Evolutionary conservation across 169 alveolate genomes (phyloP).

Genomic region (Plasmodium blacklocki): DNA sequence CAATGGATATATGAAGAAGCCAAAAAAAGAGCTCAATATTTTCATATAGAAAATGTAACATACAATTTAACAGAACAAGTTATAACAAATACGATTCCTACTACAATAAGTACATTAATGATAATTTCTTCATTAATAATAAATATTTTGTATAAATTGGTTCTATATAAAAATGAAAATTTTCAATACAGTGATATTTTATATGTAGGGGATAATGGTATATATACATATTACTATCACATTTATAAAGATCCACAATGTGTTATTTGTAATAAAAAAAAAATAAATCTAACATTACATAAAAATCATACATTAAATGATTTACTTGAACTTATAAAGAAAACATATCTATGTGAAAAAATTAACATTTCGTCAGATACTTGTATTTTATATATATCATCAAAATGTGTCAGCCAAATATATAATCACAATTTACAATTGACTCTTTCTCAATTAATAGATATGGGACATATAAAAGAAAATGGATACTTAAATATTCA

Average conservation of each 20-base stretch:
- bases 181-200: slow-evolving; percentile 33
- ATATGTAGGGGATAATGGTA: slow-evolving; percentile 52
- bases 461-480: slow-evolving; percentile 18
- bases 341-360: slow-evolving; percentile 2
- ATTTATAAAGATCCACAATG: slow-evolving; percentile 26
- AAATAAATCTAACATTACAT: slow-evolving; percentile 2
- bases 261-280: slow-evolving; percentile 36
- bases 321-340: background rate
- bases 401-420: slow-evolving; percentile 4
- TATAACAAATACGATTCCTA: slow-evolving; percentile 33
- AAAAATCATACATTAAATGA: slow-evolving; percentile 12
- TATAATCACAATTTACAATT: slow-evolving; percentile 7
- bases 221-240: slow-evolving; percentile 30
- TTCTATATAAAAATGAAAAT: background rate
- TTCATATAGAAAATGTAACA: slow-evolving; percentile 21
- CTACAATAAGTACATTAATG: slow-evolving; percentile 40
- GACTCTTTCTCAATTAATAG: slow-evolving; percentile 34
- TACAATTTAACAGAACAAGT: slow-evolving; percentile 46
- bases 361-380: slow-evolving; percentile 32
- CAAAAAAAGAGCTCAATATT: slow-evolving; percentile 31
- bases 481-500: slow-evolving; percentile 23
- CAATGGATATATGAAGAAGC: slow-evolving; percentile 44
- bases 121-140: slow-evolving; percentile 29
- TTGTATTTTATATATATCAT: slow-evolving; percentile 8
- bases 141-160: background rate